phyloP scores from a whole-genome alignment of 352 stramenopile species.

The Phytophthora sp. region DNA sequence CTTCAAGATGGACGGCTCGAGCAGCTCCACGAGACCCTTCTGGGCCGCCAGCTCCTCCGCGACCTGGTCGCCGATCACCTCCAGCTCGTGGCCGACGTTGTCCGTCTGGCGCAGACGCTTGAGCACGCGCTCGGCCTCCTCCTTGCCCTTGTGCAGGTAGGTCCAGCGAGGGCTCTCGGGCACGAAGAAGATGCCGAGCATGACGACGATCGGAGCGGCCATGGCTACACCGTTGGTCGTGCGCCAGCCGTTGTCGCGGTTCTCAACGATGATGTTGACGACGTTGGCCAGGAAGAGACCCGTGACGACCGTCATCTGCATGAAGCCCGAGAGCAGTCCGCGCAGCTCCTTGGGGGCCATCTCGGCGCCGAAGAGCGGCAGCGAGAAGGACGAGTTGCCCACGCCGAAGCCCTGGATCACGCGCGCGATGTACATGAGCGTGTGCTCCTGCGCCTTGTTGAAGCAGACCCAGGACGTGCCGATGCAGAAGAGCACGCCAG shows the following conservation, averaged over 20 bases:
- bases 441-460: conserved; percentile 25
- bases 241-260: conserved; percentile 38
- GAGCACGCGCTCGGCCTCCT: conserved; percentile 38
- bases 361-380: conserved; percentile 34
- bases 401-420: conserved; percentile 44
- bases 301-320: no score
- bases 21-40: conserved; percentile 32
- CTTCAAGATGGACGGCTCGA: conserved; percentile 28
- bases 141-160: conserved; percentile 51
- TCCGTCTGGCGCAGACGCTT: conserved; percentile 30
- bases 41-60: conserved; percentile 22
- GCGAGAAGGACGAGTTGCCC: conserved; percentile 39
- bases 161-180: conserved; percentile 59
- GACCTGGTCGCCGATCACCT: conserved; percentile 40
- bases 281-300: conserved; percentile 41
- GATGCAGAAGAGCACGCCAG: conserved; percentile 43
- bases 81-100: conserved; percentile 36
- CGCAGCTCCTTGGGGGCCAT: no score
- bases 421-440: conserved; percentile 30
- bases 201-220: conserved; percentile 36
- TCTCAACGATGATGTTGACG: conserved; percentile 38
- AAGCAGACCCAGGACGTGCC: conserved; percentile 40
- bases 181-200: conserved; percentile 48
- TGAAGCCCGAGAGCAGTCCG: no score
- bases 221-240: conserved; percentile 44